These are phyloP conservation scores for maize (Zea mays) DNA, from an alignment of 176 grass and related monocot genomes.

Conservation along the genomic window Zm-B73-REFERENCE-NAM-5.0 NC_050102.1:93699501-93700000, in stretches of 20 bases:
- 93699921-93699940: background rate
- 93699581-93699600: background rate
- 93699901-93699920: background rate
- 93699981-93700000: background rate
- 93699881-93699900: background rate
- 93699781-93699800: background rate
- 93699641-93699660: background rate
- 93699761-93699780: background rate
- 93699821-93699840: background rate
- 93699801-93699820: background rate
- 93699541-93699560: background rate
- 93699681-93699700: background rate
- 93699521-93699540: background rate
- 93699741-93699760: background rate
- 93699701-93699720: background rate
- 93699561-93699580: conserved; percentile 6
- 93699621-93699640: conserved; percentile 8
- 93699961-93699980: background rate
- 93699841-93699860: background rate
- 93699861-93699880: background rate
- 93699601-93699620: background rate
- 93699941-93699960: background rate
- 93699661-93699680: background rate
- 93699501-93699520: background rate
- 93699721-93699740: background rate